Percentiles rank a stretch among this genome's conserved stretches.
Conservation (phyloP, 768 basidiomycete genomes). For the Mycena indigotica region DNA sequence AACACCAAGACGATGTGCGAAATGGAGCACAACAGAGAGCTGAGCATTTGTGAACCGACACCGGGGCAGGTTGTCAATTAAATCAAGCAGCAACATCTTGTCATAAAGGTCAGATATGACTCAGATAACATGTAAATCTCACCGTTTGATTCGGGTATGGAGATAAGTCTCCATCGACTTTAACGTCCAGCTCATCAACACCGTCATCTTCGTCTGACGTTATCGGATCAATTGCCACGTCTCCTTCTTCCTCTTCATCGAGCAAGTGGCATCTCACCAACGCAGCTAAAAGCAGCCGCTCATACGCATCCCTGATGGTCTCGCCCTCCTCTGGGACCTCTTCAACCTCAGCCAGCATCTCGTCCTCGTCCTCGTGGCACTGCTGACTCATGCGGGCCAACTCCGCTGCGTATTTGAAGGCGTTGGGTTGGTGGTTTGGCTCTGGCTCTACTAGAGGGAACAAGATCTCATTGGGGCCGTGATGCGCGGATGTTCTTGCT, state of each 20-base stretch:
- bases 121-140: neutral
- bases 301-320: neutral
- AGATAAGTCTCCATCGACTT: neutral
- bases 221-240: neutral
- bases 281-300: neutral
- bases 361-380: neutral
- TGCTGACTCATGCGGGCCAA: neutral
- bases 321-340: neutral
- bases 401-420: neutral
- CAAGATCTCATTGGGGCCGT: neutral
- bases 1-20: conserved; percentile 8
- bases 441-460: neutral
- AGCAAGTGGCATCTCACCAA: neutral
- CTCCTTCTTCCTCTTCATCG: neutral
- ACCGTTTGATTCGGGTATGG: neutral
- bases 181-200: neutral
- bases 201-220: neutral
- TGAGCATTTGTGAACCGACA: conserved; percentile 18
- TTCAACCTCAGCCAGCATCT: neutral
- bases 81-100: conserved; percentile 17
- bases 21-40: conserved; percentile 14
- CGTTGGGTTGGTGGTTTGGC: neutral
- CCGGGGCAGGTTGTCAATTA: conserved; percentile 22
- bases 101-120: neutral
- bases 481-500: neutral